phyloP scores from a whole-genome alignment of 129 eudicot species.

The Erigeron canadensis region DNA sequence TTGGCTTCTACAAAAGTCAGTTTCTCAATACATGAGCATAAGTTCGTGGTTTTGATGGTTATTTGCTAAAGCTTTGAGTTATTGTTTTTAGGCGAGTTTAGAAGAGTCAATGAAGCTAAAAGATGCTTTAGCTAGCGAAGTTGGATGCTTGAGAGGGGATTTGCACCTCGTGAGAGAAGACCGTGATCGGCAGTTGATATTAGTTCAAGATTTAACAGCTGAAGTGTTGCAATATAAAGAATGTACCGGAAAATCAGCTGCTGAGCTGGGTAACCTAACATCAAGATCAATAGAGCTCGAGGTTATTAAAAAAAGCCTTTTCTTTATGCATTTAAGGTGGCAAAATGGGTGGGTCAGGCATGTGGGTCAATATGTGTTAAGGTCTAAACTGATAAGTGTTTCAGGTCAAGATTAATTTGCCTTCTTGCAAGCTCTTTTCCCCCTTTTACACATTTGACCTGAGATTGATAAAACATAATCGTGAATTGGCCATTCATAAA shows the following conservation, averaged over 20 bases:
- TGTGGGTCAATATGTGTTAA: neutral
- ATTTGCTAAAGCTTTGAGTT: constrained; percentile 8
- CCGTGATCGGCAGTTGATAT: constrained; percentile 58
- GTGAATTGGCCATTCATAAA: neutral
- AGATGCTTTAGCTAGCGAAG: constrained; percentile 69
- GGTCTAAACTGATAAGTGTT: no score
- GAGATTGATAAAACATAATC: neutral
- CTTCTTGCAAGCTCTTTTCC: neutral
- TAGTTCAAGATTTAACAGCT: constrained; percentile 48
- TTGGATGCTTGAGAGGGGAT: constrained; percentile 63
- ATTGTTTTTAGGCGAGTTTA: constrained; percentile 57
- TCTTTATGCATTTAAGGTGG: neutral
- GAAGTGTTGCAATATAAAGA: constrained; percentile 43
- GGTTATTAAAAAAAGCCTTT: constrained; percentile 39
- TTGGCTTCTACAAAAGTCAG: constrained; percentile 62
- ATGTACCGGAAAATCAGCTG: constrained; percentile 40
- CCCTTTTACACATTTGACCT: neutral
- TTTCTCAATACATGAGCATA: neutral
- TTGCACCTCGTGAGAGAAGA: constrained; percentile 78
- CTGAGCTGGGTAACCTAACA: constrained; percentile 60
- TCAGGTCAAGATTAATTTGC: neutral
- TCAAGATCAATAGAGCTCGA: constrained; percentile 67
- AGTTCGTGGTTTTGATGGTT: neutral
- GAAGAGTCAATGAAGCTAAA: constrained; percentile 68
- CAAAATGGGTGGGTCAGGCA: neutral